Base-by-base conservation (phyloP, 2,329 filamentous ascomycete genomes). In the Aspergillus quadrilineatus region DNA sequence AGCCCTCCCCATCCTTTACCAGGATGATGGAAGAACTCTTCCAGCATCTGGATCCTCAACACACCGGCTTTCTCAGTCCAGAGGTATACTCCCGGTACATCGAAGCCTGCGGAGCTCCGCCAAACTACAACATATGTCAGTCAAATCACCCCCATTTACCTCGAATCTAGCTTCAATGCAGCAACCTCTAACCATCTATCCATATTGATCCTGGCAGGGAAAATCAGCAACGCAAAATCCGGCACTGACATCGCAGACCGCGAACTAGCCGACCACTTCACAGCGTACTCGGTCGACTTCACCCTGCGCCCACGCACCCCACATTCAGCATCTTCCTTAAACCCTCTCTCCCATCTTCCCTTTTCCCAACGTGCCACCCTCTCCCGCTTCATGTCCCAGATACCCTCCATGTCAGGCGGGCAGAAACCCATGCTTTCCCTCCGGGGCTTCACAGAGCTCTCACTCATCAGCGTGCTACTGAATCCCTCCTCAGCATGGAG, bases 241-340 rank as follows among this genome's bases (percentile, higher is more conserved):
- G 46, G 51, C 46, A 42, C 44, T 17, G 56, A 58, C 56, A 55
- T 52, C 26, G 52, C 56, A 17, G 56, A 58, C 51, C 56, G 51
- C 42, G 52, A 51, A 26, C 51, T 58, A 32, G 43, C 51, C 41
- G 56, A 58, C 36, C 56, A 58, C 17, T 58, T 55, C 52, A 58
- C 56, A 5, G n/a, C 56, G 1, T 58, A 55, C 52, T 42, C 12
- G 9, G 36, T 55, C 48, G 56, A 55, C 29, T 58, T 58, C 42
- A n/a, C 46, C 42, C 43, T 58, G 4, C 56, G 47, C 34, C 56
- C 47, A 5, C 56, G 56, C 32, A 55, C 52, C 12, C 52, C 52
- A 12, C 36, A 46, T 1, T 2, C 36, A 32, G 36, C 17, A 22
- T 37, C 49, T 1, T 17, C 37, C 6, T 12, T 45, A 10, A 34